phyloP scores from a whole-genome alignment of 495 filamentous ascomycete species.

The Penicillium cinerascens region DNA sequence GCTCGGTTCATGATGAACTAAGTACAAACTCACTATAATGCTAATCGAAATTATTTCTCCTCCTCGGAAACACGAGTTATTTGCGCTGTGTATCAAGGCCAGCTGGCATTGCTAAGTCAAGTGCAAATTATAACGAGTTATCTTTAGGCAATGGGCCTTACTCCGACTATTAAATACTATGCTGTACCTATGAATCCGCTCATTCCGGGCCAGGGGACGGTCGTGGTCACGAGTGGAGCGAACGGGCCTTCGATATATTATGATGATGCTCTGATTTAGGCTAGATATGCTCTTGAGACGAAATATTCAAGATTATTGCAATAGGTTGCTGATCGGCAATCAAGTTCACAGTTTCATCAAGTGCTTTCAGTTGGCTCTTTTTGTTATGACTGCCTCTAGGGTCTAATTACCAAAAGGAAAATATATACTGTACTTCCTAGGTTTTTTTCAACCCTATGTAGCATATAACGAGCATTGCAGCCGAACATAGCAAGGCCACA shows the following conservation, averaged over 20 bases:
- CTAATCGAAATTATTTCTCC: background rate
- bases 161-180: background rate
- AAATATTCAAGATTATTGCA: background rate
- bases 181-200: background rate
- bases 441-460: background rate
- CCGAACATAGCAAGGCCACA: background rate
- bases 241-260: background rate
- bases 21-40: background rate
- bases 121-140: background rate
- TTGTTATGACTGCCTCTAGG: background rate
- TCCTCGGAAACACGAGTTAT: background rate
- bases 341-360: background rate
- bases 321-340: background rate
- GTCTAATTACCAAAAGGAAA: background rate
- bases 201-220: background rate
- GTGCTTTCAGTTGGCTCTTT: background rate
- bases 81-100: background rate
- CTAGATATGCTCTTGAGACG: too few relatives aligned
- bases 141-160: background rate
- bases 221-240: background rate
- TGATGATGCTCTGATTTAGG: background rate
- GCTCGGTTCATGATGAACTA: background rate
- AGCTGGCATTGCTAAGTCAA: background rate
- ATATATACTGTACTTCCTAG: background rate
- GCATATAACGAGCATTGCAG: background rate